phyloP scores from a whole-genome alignment of 2,329 filamentous ascomycete genomes.

The Calonectria hongkongensis region DNA sequence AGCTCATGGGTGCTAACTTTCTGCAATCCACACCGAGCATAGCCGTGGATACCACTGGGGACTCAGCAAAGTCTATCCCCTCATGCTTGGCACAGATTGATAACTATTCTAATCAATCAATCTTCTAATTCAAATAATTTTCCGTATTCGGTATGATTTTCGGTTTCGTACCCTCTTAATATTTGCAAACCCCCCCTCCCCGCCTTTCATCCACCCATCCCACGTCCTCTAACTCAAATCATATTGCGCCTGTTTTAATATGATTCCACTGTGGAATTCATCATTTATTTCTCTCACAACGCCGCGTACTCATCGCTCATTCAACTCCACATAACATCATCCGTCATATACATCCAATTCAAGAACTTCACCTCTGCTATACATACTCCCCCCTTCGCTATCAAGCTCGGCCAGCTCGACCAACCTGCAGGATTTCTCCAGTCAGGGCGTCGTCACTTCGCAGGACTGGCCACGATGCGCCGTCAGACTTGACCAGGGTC shows the following conservation, averaged over 20 bases:
- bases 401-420: constrained; percentile 79
- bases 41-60: neutral
- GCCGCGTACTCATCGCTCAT: constrained; percentile 36
- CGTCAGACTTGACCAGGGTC: constrained; percentile 82
- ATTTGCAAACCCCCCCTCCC: neutral
- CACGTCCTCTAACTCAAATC: constrained; percentile 5
- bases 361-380: constrained; percentile 22
- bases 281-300: constrained; percentile 16
- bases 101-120: constrained; percentile 20
- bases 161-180: constrained; percentile 7
- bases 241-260: constrained; percentile 1
- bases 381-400: constrained; percentile 9
- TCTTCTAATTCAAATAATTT: constrained; percentile 21
- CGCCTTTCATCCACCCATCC: neutral
- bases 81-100: constrained; percentile 15
- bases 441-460: constrained; percentile 82
- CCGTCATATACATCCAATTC: constrained; percentile 20
- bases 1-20: neutral
- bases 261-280: constrained; percentile 18
- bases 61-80: constrained; percentile 6
- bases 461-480: constrained; percentile 88
- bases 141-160: constrained; percentile 4
- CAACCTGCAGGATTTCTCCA: constrained; percentile 91
- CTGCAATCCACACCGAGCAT: neutral
- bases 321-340: constrained; percentile 36